phyloP scores from a whole-genome alignment of 225 moss, liverwort and hornwort species.

The Climacium dendroides region DNA sequence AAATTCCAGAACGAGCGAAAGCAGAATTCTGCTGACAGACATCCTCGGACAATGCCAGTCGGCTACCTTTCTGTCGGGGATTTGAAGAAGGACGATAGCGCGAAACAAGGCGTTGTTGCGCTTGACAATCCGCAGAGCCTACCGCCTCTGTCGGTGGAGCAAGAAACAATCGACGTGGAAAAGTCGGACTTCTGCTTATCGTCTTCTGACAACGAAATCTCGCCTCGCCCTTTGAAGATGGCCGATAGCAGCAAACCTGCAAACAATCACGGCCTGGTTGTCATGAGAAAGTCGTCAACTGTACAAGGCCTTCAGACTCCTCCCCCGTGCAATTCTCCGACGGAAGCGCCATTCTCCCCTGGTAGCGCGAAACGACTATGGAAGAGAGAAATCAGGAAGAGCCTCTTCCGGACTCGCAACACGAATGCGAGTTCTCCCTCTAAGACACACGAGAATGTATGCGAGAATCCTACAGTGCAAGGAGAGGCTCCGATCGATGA shows the following conservation, averaged over 20 bases:
- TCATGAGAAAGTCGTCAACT: neutral
- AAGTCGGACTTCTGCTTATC: slow-evolving; percentile 37
- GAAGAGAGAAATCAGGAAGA: slow-evolving; percentile 24
- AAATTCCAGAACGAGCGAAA: slow-evolving; percentile 3
- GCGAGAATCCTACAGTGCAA: neutral
- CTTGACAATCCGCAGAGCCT: neutral
- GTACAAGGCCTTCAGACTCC: slow-evolving; percentile 1
- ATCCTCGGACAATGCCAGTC: neutral
- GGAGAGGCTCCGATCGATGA: neutral
- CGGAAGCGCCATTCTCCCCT: neutral
- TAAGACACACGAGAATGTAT: neutral
- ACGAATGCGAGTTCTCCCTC: neutral
- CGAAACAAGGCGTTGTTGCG: neutral
- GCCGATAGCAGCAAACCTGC: neutral
- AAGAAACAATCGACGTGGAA: slow-evolving; percentile 39
- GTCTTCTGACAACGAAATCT: slow-evolving; percentile 32
- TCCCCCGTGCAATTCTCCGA: neutral
- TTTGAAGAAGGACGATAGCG: neutral
- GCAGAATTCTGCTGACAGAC: neutral
- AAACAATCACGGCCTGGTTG: neutral
- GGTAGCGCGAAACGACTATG: slow-evolving; percentile 12
- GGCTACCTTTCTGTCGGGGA: neutral
- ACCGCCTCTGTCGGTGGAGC: slow-evolving; percentile 12
- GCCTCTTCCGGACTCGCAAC: slow-evolving; percentile 14
- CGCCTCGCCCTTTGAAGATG: slow-evolving; percentile 14